Conservation (phyloP, 352 stramenopile genomes). For the Globisporangium paddicum region DNA sequence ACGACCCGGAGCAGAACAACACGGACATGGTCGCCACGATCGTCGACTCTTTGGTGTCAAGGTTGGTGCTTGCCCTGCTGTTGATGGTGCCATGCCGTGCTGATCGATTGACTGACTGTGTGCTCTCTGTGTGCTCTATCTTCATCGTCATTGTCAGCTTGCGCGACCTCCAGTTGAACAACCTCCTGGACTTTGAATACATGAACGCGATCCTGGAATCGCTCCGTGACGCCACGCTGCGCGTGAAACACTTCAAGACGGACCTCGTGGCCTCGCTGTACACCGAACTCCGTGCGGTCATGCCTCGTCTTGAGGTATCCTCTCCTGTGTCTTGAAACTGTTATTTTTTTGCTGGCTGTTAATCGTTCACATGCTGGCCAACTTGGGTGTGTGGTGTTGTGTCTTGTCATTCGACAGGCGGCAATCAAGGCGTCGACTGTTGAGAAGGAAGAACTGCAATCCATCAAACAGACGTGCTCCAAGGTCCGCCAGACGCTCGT, state of each 20-base stretch:
- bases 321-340: background rate
- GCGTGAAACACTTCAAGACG: constrained; percentile 23
- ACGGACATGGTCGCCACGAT: constrained; percentile 14
- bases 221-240: constrained; percentile 48
- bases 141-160: constrained; percentile 26
- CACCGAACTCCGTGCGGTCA: constrained; percentile 34
- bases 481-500: constrained; percentile 54
- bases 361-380: background rate
- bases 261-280: constrained; percentile 28
- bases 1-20: constrained; percentile 13
- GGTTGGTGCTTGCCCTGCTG: constrained; percentile 12
- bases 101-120: background rate
- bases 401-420: constrained; percentile 6
- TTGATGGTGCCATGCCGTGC: background rate
- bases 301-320: constrained; percentile 66
- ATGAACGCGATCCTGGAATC: constrained; percentile 42
- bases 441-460: constrained; percentile 27
- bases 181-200: constrained; percentile 55
- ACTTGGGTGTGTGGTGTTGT: no score
- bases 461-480: constrained; percentile 50
- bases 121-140: background rate
- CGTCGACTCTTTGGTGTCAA: constrained; percentile 14
- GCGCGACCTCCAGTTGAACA: constrained; percentile 22
- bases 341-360: background rate
- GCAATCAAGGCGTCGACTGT: constrained; percentile 29